A percentile compares a stretch with the other conserved stretches of the same genome.
These are phyloP conservation scores for Calonectria ilicicola DNA, from an alignment of 2,329 filamentous ascomycete species.

Conservation along the genomic window DNA sequence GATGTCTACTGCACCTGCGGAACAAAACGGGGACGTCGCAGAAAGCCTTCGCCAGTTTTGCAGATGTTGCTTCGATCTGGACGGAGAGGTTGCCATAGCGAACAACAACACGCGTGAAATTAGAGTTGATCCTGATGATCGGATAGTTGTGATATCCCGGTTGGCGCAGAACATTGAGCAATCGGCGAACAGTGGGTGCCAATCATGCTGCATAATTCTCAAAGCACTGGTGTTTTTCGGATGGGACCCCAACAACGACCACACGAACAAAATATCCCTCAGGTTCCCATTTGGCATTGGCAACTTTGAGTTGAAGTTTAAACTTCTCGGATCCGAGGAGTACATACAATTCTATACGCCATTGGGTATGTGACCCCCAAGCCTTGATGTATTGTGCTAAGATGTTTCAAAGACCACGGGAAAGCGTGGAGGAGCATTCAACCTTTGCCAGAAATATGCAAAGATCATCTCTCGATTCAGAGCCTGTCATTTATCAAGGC, in stretches of 20 bases:
- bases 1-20: neutral
- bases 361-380: neutral
- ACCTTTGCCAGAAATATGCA: conserved; percentile 28
- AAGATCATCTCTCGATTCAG: conserved; percentile 25
- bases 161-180: neutral
- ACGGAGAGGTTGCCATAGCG: neutral
- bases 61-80: conserved; percentile 24
- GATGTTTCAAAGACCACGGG: neutral
- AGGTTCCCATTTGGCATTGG: conserved; percentile 25
- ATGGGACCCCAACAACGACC: neutral
- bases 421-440: conserved; percentile 18
- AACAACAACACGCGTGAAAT: neutral
- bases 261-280: neutral
- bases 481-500: conserved; percentile 21
- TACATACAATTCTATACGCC: conserved; percentile 29
- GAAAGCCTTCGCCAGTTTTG: neutral
- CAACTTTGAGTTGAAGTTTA: conserved; percentile 28
- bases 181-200: conserved; percentile 18
- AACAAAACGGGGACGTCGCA: neutral
- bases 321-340: neutral
- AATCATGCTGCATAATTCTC: conserved; percentile 19
- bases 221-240: conserved; percentile 20
- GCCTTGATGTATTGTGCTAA: neutral
- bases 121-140: neutral
- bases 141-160: neutral